Percentiles rank a stretch among this genome's conserved stretches.
Conservation (phyloP, 2,329 filamentous ascomycete genomes). For the Monilinia aucupariae region DNA sequence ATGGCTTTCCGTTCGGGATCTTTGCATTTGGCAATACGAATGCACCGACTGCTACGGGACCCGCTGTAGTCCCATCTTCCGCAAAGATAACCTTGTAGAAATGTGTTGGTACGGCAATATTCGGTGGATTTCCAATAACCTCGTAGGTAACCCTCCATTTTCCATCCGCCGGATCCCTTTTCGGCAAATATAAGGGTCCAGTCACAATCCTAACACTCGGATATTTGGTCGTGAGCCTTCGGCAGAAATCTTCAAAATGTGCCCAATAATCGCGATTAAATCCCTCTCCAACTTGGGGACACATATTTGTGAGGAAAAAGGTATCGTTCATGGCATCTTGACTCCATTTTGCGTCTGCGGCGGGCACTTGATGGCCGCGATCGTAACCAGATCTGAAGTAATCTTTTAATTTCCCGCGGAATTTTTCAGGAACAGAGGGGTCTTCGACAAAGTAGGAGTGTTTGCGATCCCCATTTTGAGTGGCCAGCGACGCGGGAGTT, state of each 20-base stretch:
- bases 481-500: constrained; percentile 74
- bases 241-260: constrained; percentile 96
- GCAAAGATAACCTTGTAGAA: constrained; percentile 99
- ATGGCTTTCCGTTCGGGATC: constrained; percentile 81
- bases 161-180: constrained; percentile 71
- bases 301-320: constrained; percentile 93
- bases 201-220: constrained; percentile 88
- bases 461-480: constrained; percentile 74
- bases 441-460: constrained; percentile 83
- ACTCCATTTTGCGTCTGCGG: constrained; percentile 93
- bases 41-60: constrained; percentile 81
- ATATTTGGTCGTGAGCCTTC: constrained; percentile 72
- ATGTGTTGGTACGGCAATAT: constrained; percentile 92
- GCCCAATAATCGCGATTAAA: constrained; percentile 99
- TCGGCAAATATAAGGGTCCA: constrained; percentile 87
- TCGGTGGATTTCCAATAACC: constrained; percentile 88
- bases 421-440: constrained; percentile 69
- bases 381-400: constrained; percentile 95
- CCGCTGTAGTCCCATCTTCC: constrained; percentile 66
- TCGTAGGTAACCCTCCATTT: constrained; percentile 97
- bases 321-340: constrained; percentile 93
- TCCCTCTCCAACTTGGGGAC: constrained; percentile 93
- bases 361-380: constrained; percentile 92
- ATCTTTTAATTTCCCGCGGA: constrained; percentile 85
- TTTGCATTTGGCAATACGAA: constrained; percentile 91